Evolutionary conservation across 331 rosid genomes (phyloP), one percentile per base, ranked within the genome.

Genomic region (Quercus tomentella): DNA sequence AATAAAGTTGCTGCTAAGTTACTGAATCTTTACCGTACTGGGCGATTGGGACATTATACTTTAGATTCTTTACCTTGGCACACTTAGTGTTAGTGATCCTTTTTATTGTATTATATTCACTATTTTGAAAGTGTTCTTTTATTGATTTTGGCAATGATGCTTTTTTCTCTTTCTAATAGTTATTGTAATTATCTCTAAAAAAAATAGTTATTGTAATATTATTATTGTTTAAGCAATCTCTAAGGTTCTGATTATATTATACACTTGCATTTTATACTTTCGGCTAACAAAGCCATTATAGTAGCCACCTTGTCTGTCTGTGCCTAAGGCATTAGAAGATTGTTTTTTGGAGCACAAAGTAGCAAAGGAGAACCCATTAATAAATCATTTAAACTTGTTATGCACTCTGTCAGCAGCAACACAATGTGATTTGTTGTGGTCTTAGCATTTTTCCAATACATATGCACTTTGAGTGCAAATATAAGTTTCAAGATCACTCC

Each of bases 21-120:
- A 70, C 81, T 94, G 77, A 88, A 92, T 87, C 94, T 92, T 72
- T 92, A 83, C 70, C 97, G 90, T 56, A 89, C 97, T 3, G 98
- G 98, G 52, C 89, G 98, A 57, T 89, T 94, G 54, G 97, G 97
- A 57, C 92, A 87, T 74, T 90, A 89, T 70, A 81, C 91, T 70
- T 80, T 94, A 9, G 97, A 94, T 83, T 72, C 74, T 75, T 35
- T 88, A 60, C 90, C 89, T 10, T 8, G 16, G 16, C 70, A 72
- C 49, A 25, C 52, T 33, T 55, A 31, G 5, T 76, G 63, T 31
- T 55, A 25, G n/a, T n/a, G n/a, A n/a, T 51, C 6, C 52, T 20
- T 33, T 26, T 35, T 16, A 7, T n/a, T 20, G 23, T 33, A 3
- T 15, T 10, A 14, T 18, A 67, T 67, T 7, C 26, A 35, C 4